Conservation (phyloP, 108 stramenopile genomes). For the Fistulifera pelliculosa region DNA sequence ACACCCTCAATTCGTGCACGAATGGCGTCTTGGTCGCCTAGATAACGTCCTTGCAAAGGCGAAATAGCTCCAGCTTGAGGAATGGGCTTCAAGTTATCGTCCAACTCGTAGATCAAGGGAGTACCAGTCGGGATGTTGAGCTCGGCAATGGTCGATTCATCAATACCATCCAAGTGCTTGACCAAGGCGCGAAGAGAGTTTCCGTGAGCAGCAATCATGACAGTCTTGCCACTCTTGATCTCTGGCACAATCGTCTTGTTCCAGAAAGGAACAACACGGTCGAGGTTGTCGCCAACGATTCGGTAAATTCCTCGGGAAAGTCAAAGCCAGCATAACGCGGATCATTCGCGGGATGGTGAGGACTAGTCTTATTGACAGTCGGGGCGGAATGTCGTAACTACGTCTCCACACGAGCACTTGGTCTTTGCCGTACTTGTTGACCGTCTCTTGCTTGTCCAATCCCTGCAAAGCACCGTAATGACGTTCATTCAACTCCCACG, state of each 20-base stretch:
- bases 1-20: constrained; percentile 94
- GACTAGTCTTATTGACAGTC: constrained; percentile 43
- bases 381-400: constrained; percentile 89
- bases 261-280: constrained; percentile 83
- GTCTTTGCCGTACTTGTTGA: constrained; percentile 88
- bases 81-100: constrained; percentile 77
- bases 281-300: constrained; percentile 82
- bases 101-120: constrained; percentile 84
- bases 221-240: constrained; percentile 71
- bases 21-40: constrained; percentile 93
- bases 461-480: constrained; percentile 86
- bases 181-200: constrained; percentile 89
- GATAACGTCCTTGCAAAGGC: constrained; percentile 90
- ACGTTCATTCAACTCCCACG: constrained; percentile 89
- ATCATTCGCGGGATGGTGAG: constrained; percentile 81
- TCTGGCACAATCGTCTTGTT: constrained; percentile 64
- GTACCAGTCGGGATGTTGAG: constrained; percentile 90
- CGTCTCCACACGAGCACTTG: constrained; percentile 88
- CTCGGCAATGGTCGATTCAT: constrained; percentile 68
- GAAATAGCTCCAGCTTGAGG: constrained; percentile 65
- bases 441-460: constrained; percentile 91
- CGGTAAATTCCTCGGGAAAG: constrained; percentile 67
- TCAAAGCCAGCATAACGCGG: constrained; percentile 51
- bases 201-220: constrained; percentile 86
- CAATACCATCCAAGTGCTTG: constrained; percentile 83